Evolutionary conservation across 192 early-diverging fungal genomes (phyloP).

Genomic region (Pilobolus umbonatus): DNA sequence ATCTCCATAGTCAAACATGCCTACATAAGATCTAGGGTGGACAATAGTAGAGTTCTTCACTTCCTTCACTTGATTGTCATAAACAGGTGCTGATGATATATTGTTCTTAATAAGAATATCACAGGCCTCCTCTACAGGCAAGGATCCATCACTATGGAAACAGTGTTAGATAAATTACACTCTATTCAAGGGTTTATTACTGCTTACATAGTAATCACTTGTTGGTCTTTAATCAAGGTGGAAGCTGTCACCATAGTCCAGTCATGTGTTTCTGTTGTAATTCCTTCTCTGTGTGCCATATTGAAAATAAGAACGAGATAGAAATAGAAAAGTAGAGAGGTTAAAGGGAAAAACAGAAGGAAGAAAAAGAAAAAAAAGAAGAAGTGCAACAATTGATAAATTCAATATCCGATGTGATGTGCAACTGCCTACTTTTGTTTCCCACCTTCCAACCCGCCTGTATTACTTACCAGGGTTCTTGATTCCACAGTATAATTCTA

Average conservation of each 20-base stretch:
- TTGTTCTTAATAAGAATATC: conserved; percentile 65
- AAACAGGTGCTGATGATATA: conserved; percentile 79
- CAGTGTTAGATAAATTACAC: not conserved
- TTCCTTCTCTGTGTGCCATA: conserved; percentile 19
- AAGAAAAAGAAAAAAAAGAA: no score
- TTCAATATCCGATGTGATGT: no score
- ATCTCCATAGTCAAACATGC: conserved; percentile 88
- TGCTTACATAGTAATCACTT: conserved; percentile 59
- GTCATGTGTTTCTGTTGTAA: conserved; percentile 32
- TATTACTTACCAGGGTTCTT: no score
- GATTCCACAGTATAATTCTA: no score
- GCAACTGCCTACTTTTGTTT: no score
- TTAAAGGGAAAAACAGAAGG: no score
- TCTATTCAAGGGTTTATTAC: not conserved
- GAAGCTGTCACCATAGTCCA: conserved; percentile 63
- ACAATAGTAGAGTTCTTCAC: not conserved
- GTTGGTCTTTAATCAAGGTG: conserved; percentile 55
- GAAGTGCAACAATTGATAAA: no score
- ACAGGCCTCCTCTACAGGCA: conserved; percentile 68
- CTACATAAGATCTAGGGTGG: conserved; percentile 53
- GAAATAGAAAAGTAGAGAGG: not conserved
- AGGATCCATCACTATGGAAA: conserved; percentile 41
- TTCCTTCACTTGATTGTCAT: conserved; percentile 36
- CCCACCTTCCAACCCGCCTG: no score
- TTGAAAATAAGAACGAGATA: not conserved